Percentiles rank a stretch among this genome's conserved stretches.
Conservation (phyloP, 2,329 filamentous ascomycete genomes). For the Harringtonia aguacate region DNA sequence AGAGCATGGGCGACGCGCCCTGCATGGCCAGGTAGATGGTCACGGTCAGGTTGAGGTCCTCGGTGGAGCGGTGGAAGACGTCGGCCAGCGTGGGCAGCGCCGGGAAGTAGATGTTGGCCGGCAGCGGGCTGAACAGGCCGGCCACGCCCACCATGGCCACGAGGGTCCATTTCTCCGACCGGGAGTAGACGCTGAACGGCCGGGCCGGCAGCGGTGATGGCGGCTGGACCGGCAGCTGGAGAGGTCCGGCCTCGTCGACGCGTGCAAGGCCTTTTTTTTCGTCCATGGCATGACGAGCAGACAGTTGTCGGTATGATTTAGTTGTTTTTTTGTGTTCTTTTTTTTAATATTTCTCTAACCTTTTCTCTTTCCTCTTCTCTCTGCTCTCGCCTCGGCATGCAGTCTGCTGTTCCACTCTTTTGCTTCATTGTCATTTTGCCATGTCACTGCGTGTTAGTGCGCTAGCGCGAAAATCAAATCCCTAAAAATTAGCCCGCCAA, state of each 20-base stretch:
- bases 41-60: conserved; percentile 20
- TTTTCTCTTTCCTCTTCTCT: too few species aligned
- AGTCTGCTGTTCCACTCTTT: too few species aligned
- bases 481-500: too few species aligned
- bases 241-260: background rate
- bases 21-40: conserved; percentile 22
- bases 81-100: conserved; percentile 18
- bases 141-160: conserved; percentile 17
- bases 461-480: too few species aligned
- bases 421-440: too few species aligned
- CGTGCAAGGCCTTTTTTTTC: too few species aligned
- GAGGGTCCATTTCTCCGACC: conserved; percentile 17
- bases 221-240: conserved; percentile 10
- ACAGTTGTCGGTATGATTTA: too few species aligned
- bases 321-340: too few species aligned
- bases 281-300: too few species aligned
- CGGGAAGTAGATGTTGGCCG: conserved; percentile 24
- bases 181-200: conserved; percentile 16
- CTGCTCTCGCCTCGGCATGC: too few species aligned
- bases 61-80: conserved; percentile 18
- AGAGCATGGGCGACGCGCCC: conserved; percentile 22
- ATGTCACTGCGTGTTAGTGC: too few species aligned
- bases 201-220: background rate
- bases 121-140: conserved; percentile 18
- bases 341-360: too few species aligned